Evolutionary conservation across 225 moss, liverwort and hornwort species (phyloP), one percentile per base, ranked within the genome.

Genomic region (Lunularia cruciata): DNA sequence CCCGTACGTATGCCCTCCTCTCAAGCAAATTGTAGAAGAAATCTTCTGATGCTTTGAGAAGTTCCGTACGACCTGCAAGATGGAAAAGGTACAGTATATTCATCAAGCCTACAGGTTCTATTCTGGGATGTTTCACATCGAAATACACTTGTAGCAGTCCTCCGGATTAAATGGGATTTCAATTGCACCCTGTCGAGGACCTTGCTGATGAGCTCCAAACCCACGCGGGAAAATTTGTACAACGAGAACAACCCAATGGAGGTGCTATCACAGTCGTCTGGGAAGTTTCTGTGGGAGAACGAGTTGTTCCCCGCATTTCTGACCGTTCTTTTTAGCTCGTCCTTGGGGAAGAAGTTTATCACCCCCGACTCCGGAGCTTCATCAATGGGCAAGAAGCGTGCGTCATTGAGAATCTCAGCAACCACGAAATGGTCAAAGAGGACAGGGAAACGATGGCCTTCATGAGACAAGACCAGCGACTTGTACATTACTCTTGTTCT

Each of bases 341-440:
- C 11, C 31, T 49, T 15, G 2, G 69, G 73, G 3, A 78, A 43
- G 60, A 34, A 55, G 64, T 78, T 78, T 27, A 73, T 32, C 2
- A 22, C 55, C 2, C 78, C 78, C 0, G 68, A 38, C 43, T 12
- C 36, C 19, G 71, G 71, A 46, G 45, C 45, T 9, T 47, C 0
- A 25, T 59, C 60, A 0, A 37, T 57, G 4, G 71, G 71, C 46
- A 71, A 57, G n/a, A 60, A 71, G 6, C 8, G 12, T 36, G 31
- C 71, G 20, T 71, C 54, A 18, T 40, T 46, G 3, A 80, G 60
- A 37, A 75, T 30, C 7, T 61, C 76, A 22, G 79, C 75, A 0
- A 76, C 56, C 12, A 72, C 3, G 34, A 72, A 80, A 45, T 76
- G 75, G 26, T 80, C 79, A 23, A 67, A 80, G 35, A 16, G 12